These are phyloP conservation scores for Theileria equi DNA, from an alignment of 169 alveolate genomes.

Conservation along the genomic window DNA sequence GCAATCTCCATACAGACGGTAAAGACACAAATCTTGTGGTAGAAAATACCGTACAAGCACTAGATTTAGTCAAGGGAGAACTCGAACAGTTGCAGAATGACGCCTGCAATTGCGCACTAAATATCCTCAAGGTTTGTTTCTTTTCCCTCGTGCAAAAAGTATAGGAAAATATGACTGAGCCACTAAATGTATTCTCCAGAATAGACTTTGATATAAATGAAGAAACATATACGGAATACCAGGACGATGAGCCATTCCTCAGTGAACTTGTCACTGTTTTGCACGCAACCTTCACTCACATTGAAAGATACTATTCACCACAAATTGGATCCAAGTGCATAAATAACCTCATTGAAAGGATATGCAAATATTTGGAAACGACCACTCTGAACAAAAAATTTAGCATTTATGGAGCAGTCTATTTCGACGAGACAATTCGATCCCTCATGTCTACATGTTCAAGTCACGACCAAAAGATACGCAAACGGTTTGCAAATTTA, in stretches of 20 bases:
- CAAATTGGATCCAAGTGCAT: conserved; percentile 23
- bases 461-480: conserved; percentile 26
- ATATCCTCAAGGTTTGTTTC: conserved; percentile 44
- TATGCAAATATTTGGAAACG: conserved; percentile 51
- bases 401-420: conserved; percentile 63
- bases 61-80: conserved; percentile 36
- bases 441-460: conserved; percentile 50
- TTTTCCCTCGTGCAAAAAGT: neutral
- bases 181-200: conserved; percentile 18
- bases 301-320: conserved; percentile 29
- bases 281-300: conserved; percentile 25
- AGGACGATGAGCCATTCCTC: conserved; percentile 37
- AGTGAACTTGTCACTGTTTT: conserved; percentile 21
- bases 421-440: conserved; percentile 42
- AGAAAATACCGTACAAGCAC: conserved; percentile 43
- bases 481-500: conserved; percentile 34
- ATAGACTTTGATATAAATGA: conserved; percentile 43
- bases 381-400: conserved; percentile 21
- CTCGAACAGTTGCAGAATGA: conserved; percentile 27
- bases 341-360: conserved; percentile 30
- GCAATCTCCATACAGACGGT: neutral
- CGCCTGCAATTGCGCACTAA: conserved; percentile 34
- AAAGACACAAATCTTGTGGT: conserved; percentile 20
- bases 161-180: conserved; percentile 43
- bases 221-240: conserved; percentile 25